Conservation (phyloP, 345 rosid genomes). For the Syzygium aromaticum region DNA sequence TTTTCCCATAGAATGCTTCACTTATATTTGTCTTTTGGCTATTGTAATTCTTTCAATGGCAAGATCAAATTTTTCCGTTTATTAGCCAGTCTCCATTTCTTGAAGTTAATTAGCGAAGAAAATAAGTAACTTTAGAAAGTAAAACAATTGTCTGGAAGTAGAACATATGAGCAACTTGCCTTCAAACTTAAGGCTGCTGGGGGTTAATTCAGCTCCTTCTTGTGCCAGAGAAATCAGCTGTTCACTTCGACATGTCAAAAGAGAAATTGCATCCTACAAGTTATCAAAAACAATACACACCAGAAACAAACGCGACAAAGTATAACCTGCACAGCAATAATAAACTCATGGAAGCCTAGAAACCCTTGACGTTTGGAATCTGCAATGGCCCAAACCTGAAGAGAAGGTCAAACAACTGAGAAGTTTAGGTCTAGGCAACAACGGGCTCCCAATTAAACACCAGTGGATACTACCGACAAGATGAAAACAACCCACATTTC, state of each 20-base stretch:
- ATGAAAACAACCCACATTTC: neutral
- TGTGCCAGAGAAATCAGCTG: slow-evolving; percentile 82
- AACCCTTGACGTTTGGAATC: slow-evolving; percentile 85
- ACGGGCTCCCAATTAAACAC: neutral
- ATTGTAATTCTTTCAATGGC: neutral
- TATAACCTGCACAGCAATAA: slow-evolving; percentile 75
- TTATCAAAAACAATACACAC: neutral
- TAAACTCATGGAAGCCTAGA: slow-evolving; percentile 63
- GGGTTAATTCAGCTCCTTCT: slow-evolving; percentile 57
- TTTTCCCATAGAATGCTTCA: too few species aligned
- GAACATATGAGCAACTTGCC: slow-evolving; percentile 21
- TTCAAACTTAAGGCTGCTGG: slow-evolving; percentile 39
- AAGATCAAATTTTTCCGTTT: neutral
- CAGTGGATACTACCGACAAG: neutral
- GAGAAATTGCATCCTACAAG: neutral
- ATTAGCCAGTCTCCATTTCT: neutral
- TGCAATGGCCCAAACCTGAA: slow-evolving; percentile 82
- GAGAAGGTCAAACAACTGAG: neutral
- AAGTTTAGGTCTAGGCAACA: neutral
- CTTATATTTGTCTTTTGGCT: neutral
- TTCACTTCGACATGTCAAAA: neutral
- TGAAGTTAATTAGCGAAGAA: neutral
- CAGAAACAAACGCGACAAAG: neutral
- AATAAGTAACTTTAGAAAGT: neutral
- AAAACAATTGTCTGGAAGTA: neutral